A percentile compares a stretch with the other conserved stretches of the same genome.
Conservation (phyloP, 1,284 basidiomycete genomes). For the Porogramme epimiltina region DNA sequence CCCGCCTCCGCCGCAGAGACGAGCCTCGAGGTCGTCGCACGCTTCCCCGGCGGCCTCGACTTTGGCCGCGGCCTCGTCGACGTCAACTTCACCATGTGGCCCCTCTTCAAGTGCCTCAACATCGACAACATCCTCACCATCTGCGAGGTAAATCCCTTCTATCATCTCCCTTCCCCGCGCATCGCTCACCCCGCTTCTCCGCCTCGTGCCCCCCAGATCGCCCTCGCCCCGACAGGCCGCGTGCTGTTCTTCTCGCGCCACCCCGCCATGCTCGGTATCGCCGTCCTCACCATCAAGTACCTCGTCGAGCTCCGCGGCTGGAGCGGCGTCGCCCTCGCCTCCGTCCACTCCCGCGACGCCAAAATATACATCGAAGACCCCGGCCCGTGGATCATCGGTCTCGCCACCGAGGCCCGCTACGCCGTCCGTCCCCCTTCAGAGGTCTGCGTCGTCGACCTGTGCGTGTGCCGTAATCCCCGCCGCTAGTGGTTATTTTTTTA, state of each 20-base stretch:
- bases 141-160: constrained; percentile 70
- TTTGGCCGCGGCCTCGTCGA: constrained; percentile 84
- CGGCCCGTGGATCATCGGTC: constrained; percentile 91
- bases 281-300: constrained; percentile 89
- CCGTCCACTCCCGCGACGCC: constrained; percentile 88
- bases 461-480: constrained; percentile 37
- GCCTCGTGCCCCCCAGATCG: constrained; percentile 55
- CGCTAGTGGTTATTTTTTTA: constrained; percentile 1
- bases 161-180: not conserved
- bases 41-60: constrained; percentile 83
- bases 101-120: constrained; percentile 91
- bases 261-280: constrained; percentile 89
- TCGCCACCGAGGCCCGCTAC: constrained; percentile 86
- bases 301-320: constrained; percentile 93
- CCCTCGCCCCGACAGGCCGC: constrained; percentile 90
- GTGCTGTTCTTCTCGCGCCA: constrained; percentile 90
- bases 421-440: constrained; percentile 76
- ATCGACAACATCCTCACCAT: constrained; percentile 93
- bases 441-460: constrained; percentile 91
- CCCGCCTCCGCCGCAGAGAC: constrained; percentile 53
- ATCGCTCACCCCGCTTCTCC: not conserved
- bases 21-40: constrained; percentile 79
- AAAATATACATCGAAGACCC: constrained; percentile 89
- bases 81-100: constrained; percentile 96
- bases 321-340: constrained; percentile 85